A percentile compares a stretch with the other conserved stretches of the same genome.
These are phyloP conservation scores for Chenopodium berlandieri DNA, from an alignment of 148 eudicot genomes.

Conservation along the genomic window DNA sequence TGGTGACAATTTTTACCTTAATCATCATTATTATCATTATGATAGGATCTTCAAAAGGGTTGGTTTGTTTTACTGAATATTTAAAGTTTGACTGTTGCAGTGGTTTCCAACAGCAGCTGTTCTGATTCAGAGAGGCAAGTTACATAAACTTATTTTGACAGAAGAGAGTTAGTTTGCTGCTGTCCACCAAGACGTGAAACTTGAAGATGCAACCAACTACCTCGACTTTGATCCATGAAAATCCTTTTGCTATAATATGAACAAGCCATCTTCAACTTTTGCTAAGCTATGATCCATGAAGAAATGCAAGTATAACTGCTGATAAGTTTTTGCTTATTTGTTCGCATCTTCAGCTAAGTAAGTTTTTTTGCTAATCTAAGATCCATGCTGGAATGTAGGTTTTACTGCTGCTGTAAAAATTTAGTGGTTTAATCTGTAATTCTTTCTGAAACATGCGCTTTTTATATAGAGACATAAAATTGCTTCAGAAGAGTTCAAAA, in stretches of 20 bases:
- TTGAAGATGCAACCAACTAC: too few species aligned
- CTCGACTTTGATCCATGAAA: too few species aligned
- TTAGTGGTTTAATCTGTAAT: not conserved
- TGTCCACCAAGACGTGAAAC: too few species aligned
- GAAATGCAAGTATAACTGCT: too few species aligned
- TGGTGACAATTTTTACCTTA: not conserved
- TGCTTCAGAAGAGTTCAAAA: not conserved
- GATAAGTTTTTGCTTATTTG: too few species aligned
- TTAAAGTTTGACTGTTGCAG: not conserved
- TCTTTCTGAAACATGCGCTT: too few species aligned
- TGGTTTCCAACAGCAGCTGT: not conserved
- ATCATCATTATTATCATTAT: too few species aligned
- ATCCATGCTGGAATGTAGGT: not conserved
- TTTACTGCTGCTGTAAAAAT: not conserved
- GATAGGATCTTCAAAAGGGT: not conserved
- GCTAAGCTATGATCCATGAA: too few species aligned
- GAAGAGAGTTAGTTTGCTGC: not conserved
- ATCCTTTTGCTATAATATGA: too few species aligned
- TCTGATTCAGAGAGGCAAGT: not conserved
- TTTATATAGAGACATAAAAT: too few species aligned
- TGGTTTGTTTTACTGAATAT: constrained; percentile 1
- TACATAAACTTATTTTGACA: not conserved
- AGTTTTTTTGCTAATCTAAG: not conserved
- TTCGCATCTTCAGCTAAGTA: too few species aligned
- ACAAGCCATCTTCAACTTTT: too few species aligned